Conservation (phyloP, 495 filamentous ascomycete species). For the Podospora comata region DNA sequence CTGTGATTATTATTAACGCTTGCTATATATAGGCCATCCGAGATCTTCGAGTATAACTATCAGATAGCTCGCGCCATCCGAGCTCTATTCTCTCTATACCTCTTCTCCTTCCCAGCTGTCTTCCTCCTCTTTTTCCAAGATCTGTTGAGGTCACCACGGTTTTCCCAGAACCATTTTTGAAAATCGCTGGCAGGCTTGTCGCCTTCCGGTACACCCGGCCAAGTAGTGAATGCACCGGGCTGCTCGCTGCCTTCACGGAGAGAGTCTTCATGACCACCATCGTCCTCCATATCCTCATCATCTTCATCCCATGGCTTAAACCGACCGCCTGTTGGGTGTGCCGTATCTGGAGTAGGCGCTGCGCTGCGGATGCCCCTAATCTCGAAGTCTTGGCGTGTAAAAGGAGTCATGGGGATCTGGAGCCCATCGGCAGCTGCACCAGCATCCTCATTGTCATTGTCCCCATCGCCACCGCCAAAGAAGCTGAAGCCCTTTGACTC, state of each 20-base stretch:
- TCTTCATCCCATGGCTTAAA: slow-evolving; percentile 50
- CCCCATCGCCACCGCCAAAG: slow-evolving; percentile 42
- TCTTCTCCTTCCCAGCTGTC: slow-evolving; percentile 76
- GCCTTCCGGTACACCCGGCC: slow-evolving; percentile 28
- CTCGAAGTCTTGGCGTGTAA: slow-evolving; percentile 72
- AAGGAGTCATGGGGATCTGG: slow-evolving; percentile 71
- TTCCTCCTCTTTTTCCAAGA: slow-evolving; percentile 86
- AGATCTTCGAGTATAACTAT: slow-evolving; percentile 1
- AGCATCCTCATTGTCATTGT: slow-evolving; percentile 53
- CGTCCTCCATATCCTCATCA: slow-evolving; percentile 38
- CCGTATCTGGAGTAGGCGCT: slow-evolving; percentile 92
- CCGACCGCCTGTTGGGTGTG: slow-evolving; percentile 56
- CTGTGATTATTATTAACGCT: not conserved
- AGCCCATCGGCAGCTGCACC: slow-evolving; percentile 19
- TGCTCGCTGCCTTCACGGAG: slow-evolving; percentile 33
- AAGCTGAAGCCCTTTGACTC: slow-evolving; percentile 46
- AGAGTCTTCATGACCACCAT: slow-evolving; percentile 23
- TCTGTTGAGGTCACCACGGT: slow-evolving; percentile 82
- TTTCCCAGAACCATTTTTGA: slow-evolving; percentile 88
- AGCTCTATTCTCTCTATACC: slow-evolving; percentile 77
- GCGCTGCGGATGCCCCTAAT: slow-evolving; percentile 71
- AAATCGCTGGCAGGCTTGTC: slow-evolving; percentile 59
- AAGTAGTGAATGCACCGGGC: slow-evolving; percentile 20
- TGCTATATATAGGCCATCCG: not conserved
- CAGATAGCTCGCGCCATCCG: slow-evolving; percentile 50